Evolutionary conservation across 768 basidiomycete genomes (phyloP).

Genomic region (Lactarius indigo): DNA sequence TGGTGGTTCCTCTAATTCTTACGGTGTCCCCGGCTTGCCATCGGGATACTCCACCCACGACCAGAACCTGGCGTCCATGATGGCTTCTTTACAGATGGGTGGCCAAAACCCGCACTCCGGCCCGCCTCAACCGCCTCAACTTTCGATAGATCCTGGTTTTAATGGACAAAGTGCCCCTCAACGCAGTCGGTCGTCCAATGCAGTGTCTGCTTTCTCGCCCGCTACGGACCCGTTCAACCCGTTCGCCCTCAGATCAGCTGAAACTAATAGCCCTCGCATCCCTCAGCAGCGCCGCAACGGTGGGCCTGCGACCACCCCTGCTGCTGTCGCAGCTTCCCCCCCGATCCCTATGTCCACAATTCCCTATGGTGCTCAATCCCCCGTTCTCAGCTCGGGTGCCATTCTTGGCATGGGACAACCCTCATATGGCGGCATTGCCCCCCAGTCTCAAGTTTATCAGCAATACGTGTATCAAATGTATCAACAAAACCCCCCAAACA

Average conservation of each 20-base stretch:
- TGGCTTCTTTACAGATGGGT: slow-evolving; percentile 89
- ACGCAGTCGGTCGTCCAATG: slow-evolving; percentile 34
- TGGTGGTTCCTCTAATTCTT: slow-evolving; percentile 47
- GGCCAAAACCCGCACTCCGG: slow-evolving; percentile 82
- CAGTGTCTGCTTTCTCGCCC: slow-evolving; percentile 48
- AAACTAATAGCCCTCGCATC: slow-evolving; percentile 48
- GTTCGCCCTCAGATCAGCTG: slow-evolving; percentile 49
- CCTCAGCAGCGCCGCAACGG: slow-evolving; percentile 45
- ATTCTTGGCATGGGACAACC: slow-evolving; percentile 64
- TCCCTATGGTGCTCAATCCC: slow-evolving; percentile 59
- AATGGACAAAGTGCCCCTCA: slow-evolving; percentile 33
- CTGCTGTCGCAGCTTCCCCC: slow-evolving; percentile 26
- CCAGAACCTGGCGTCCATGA: slow-evolving; percentile 86
- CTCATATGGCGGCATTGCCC: slow-evolving; percentile 57
- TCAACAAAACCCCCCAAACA: slow-evolving; percentile 71
- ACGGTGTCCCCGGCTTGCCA: slow-evolving; percentile 70
- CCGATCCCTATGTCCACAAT: slow-evolving; percentile 32
- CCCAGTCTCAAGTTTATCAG: slow-evolving; percentile 70
- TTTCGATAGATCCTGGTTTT: slow-evolving; percentile 67
- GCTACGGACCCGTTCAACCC: slow-evolving; percentile 56
- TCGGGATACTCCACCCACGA: slow-evolving; percentile 79
- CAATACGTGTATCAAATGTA: slow-evolving; percentile 77
- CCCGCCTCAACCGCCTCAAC: slow-evolving; percentile 66
- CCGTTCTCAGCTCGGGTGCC: slow-evolving; percentile 53
- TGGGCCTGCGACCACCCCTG: slow-evolving; percentile 33